Conservation (phyloP, 2,329 filamentous ascomycete genomes). For the Fusarium papillatum region DNA sequence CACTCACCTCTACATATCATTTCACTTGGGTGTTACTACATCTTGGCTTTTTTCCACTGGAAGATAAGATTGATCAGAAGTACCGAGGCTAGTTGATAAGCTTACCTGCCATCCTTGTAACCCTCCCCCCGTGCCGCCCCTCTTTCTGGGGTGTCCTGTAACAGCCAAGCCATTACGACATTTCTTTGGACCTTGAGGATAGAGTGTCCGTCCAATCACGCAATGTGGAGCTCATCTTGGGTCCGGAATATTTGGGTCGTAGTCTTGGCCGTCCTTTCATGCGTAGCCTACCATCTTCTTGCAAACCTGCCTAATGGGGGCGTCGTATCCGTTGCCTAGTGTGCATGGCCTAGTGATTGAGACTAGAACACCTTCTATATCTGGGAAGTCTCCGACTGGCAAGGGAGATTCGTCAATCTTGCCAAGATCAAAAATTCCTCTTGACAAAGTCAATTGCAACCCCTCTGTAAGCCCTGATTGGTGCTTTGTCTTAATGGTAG, state of each 20-base stretch:
- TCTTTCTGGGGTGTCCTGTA: neutral
- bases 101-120: slow-evolving; percentile 3
- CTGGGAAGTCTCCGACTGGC: slow-evolving; percentile 8
- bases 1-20: neutral
- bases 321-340: neutral
- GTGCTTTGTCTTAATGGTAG: neutral
- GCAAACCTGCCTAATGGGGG: slow-evolving; percentile 2
- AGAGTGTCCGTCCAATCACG: neutral
- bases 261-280: neutral
- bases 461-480: slow-evolving; percentile 1
- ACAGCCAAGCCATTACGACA: slow-evolving; percentile 6
- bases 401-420: slow-evolving; percentile 13
- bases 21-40: neutral
- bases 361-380: slow-evolving; percentile 29
- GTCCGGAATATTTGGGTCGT: neutral
- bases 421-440: slow-evolving; percentile 24
- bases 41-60: neutral
- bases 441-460: slow-evolving; percentile 1
- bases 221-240: neutral
- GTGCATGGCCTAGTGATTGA: neutral
- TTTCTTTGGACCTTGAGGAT: neutral
- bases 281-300: neutral
- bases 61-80: neutral
- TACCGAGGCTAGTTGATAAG: neutral
- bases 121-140: neutral